Evolutionary conservation across 1,284 basidiomycete species (phyloP).

Genomic region (Ustilago hordei): DNA sequence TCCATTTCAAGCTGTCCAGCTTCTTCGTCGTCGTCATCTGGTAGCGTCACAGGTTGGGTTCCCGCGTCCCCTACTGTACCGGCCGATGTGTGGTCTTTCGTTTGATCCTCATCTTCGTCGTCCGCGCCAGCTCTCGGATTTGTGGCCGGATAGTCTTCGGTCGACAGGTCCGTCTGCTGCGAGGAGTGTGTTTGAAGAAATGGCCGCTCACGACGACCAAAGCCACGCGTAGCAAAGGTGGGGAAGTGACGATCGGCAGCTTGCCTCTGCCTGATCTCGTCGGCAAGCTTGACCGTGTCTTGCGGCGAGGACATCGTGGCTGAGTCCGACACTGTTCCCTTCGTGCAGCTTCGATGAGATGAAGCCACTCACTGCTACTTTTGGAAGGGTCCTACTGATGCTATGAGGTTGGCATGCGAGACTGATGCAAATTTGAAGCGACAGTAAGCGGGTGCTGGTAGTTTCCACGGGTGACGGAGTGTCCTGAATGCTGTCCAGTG

Average conservation of each 20-base stretch:
- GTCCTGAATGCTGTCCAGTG: background rate
- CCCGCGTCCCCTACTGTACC: background rate
- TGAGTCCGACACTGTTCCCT: background rate
- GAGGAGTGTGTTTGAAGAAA: constrained; percentile 15
- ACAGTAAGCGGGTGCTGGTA: background rate
- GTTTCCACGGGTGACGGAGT: background rate
- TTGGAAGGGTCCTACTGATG: background rate
- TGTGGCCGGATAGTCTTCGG: constrained; percentile 1
- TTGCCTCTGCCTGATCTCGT: constrained; percentile 41
- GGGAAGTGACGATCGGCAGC: constrained; percentile 41
- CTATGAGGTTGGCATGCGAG: background rate
- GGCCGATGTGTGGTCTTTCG: background rate
- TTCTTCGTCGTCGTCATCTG: constrained; percentile 48
- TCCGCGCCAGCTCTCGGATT: background rate
- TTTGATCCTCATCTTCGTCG: background rate
- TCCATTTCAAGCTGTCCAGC: constrained; percentile 52
- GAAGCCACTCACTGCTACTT: background rate
- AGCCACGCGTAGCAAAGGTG: constrained; percentile 41
- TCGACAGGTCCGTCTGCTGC: constrained; percentile 3
- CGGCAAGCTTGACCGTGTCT: constrained; percentile 44
- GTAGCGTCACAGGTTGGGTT: constrained; percentile 13
- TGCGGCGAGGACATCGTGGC: constrained; percentile 44
- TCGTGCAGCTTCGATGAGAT: background rate
- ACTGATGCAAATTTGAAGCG: background rate
- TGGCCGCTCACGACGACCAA: constrained; percentile 35